Conservation (phyloP, 1,284 basidiomycete genomes). For the Rhodotorula sp. region DNA sequence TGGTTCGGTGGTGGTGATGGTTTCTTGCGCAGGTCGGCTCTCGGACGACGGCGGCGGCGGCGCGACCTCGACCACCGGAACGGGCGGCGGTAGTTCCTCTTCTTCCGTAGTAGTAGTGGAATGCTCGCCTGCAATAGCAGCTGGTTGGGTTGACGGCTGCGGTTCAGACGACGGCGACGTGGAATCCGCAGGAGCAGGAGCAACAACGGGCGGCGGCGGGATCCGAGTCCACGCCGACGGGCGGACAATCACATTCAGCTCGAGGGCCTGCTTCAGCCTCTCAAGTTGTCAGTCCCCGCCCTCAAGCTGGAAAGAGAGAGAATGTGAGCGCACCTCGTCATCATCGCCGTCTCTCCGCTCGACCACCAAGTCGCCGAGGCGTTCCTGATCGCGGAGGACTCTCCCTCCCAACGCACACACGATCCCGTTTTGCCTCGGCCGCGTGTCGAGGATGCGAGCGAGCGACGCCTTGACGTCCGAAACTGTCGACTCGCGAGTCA, state of each 20-base stretch:
- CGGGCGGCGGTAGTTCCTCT: no score
- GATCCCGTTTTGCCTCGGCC: slow-evolving; percentile 17
- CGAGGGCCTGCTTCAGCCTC: background rate
- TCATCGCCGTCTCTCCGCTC: background rate
- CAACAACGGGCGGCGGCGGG: slow-evolving; percentile 10
- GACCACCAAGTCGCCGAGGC: background rate
- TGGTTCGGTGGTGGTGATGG: no score
- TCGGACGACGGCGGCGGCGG: no score
- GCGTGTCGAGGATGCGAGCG: slow-evolving; percentile 9
- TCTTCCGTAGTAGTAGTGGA: background rate
- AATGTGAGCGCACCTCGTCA: slow-evolving; percentile 3
- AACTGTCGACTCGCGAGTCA: background rate
- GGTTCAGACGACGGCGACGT: background rate
- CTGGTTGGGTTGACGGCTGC: background rate
- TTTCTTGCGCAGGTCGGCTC: no score
- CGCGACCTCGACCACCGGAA: no score
- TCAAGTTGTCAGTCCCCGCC: background rate
- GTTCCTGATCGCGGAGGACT: slow-evolving; percentile 28
- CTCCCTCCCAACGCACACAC: slow-evolving; percentile 22
- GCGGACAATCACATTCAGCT: slow-evolving; percentile 28
- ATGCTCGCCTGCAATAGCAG: background rate
- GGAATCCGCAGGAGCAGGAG: background rate
- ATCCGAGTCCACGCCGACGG: slow-evolving; percentile 25
- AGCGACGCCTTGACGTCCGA: background rate
- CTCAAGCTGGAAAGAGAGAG: background rate